These are phyloP conservation scores for Cruciata laevipes DNA, from an alignment of 257 asterid species.

Conservation along the genomic window DNA sequence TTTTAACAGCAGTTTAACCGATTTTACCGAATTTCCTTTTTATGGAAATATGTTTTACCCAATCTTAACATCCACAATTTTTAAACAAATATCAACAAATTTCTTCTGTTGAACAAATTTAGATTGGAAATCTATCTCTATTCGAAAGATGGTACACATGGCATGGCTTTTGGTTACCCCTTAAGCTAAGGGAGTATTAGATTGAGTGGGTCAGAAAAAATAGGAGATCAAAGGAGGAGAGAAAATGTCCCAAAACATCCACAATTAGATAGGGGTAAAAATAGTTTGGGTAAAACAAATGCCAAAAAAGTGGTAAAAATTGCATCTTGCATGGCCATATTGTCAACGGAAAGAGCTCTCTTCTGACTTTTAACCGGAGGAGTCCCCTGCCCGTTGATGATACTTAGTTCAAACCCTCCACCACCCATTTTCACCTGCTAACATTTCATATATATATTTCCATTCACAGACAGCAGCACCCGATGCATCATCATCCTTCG, in stretches of 20 bases:
- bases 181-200: background rate
- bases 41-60: background rate
- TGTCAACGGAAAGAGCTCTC: constrained; percentile 14
- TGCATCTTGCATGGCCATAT: constrained; percentile 5
- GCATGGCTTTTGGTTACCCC: background rate
- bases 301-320: constrained; percentile 7
- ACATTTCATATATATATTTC: background rate
- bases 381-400: constrained; percentile 15
- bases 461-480: background rate
- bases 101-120: too few relatives aligned
- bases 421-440: background rate
- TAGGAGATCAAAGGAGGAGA: constrained; percentile 15
- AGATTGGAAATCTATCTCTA: background rate
- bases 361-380: background rate
- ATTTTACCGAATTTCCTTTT: too few relatives aligned
- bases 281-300: constrained; percentile 1
- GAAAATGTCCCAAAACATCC: background rate
- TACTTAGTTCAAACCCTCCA: background rate
- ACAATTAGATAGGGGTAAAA: background rate
- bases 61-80: too few relatives aligned
- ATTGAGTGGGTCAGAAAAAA: constrained; percentile 4
- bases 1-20: too few relatives aligned
- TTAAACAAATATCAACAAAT: too few relatives aligned
- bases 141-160: background rate
- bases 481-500: background rate